phyloP scores from a whole-genome alignment of 148 eudicot species.

The Persicaria tinctoria region DNA sequence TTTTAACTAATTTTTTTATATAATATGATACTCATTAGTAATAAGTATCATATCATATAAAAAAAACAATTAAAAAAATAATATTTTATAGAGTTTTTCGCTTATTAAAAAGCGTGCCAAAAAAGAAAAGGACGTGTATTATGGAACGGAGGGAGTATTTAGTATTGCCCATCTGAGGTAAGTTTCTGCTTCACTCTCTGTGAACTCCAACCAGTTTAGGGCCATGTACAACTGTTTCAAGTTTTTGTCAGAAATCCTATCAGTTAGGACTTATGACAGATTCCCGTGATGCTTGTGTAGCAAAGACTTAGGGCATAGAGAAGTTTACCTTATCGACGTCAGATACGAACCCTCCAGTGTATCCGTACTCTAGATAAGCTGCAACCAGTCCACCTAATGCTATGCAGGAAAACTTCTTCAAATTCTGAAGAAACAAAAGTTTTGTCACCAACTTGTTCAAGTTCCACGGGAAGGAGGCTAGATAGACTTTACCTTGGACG shows the following conservation, averaged over 20 bases:
- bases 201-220: conserved; percentile 23
- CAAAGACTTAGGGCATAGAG: background rate
- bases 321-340: conserved; percentile 32
- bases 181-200: conserved; percentile 21
- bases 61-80: too few relatives aligned
- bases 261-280: conserved; percentile 3
- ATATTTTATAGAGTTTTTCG: too few relatives aligned
- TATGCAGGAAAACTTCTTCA: conserved; percentile 90
- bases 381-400: conserved; percentile 95
- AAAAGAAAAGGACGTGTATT: too few relatives aligned
- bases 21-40: too few relatives aligned
- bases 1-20: too few relatives aligned
- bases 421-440: conserved; percentile 31
- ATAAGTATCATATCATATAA: too few relatives aligned
- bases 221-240: conserved; percentile 24
- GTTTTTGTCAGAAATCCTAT: background rate
- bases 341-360: conserved; percentile 31
- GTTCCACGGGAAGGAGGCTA: too few relatives aligned
- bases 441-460: background rate
- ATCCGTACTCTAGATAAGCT: conserved; percentile 70
- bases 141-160: too few relatives aligned
- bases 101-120: too few relatives aligned
- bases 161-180: conserved; percentile 24
- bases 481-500: background rate
- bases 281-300: background rate